Conservation (phyloP, 2,329 filamentous ascomycete genomes). For the Dactylellina drechsleri region DNA sequence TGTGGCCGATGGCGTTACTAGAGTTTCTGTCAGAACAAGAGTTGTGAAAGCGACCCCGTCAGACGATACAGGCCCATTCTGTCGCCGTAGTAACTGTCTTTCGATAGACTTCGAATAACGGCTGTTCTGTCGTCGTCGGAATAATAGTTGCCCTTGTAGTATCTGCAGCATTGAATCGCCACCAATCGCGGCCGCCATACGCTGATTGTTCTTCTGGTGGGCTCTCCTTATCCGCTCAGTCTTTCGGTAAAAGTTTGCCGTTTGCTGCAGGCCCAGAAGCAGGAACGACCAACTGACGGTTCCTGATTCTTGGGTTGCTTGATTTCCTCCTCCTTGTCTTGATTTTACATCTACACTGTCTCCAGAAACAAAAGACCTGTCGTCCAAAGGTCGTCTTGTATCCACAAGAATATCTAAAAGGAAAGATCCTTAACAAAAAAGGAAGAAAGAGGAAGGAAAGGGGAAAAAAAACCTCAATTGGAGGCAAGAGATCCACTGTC, state of each 20-base stretch:
- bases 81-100: slow-evolving; percentile 31
- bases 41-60: slow-evolving; percentile 42
- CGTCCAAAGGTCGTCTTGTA: slow-evolving; percentile 47
- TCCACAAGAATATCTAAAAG: slow-evolving; percentile 2
- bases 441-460: slow-evolving; percentile 12
- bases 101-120: slow-evolving; percentile 20
- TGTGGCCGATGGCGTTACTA: slow-evolving; percentile 39
- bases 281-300: slow-evolving; percentile 28
- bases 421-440: slow-evolving; percentile 4
- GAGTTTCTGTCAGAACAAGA: slow-evolving; percentile 44
- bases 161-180: slow-evolving; percentile 45
- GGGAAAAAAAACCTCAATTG: slow-evolving; percentile 19
- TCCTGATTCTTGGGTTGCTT: slow-evolving; percentile 40
- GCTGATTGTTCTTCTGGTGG: not conserved
- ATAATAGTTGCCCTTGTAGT: slow-evolving; percentile 17
- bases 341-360: slow-evolving; percentile 32
- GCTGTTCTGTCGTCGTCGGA: slow-evolving; percentile 24
- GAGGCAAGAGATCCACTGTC: not conserved
- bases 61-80: slow-evolving; percentile 30
- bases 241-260: slow-evolving; percentile 35
- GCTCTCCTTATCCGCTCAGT: slow-evolving; percentile 14
- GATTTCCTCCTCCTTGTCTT: slow-evolving; percentile 42
- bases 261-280: slow-evolving; percentile 48
- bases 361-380: slow-evolving; percentile 48
- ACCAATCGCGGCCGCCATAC: slow-evolving; percentile 46